Base-by-base conservation (phyloP, 2,329 filamentous ascomycete species). In the Ceratocystis lukuohia region DNA sequence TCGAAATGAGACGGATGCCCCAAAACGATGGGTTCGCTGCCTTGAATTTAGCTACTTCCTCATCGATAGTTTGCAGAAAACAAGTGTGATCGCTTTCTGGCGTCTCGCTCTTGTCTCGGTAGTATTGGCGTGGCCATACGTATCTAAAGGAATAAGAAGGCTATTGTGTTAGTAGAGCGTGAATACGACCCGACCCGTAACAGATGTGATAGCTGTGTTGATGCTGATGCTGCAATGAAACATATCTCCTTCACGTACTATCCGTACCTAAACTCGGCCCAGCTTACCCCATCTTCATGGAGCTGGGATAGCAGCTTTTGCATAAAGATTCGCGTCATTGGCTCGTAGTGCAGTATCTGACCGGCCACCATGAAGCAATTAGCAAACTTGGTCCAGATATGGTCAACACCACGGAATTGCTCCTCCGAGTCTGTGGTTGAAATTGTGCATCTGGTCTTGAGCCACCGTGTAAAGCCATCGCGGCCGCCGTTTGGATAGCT, bases 1-100 rank as follows among this genome's bases (percentile, higher is more conserved):
- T 93, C 89, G 91, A 96, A 70, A 96, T 96, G 71, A 91, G 84
- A 10, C 89, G 82, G 12, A 88, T 80, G 12, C 91, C 93, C 87
- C 91, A 96, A 76, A 97, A 96, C 0, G 80, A 79, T 68, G 85
- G 80, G 37, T 86, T 80, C 0, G 86, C 86, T 1, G 79, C 77
- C 73, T 89, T 87, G 79, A 96, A 97, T 1, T 79, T 80, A 25
- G 85, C 79, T 20, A 96, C 80, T 71, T 96, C 92, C 68, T 96
- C 89, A 59, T 86, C 83, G 65, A 96, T 80, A 3, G 87, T 84
- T 20, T 81, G 77, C 70, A 94, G 87, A 78, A 41, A 93, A 84
- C 71, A 86, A 82, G 61, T 80, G 75, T 85, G 88, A 72, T 88
- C 85, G 5, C 79, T 72, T 69, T 94, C 89, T 17, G 86, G 82